phyloP scores from a whole-genome alignment of 1,284 basidiomycete genomes.

The Leccinum subrobustum region DNA sequence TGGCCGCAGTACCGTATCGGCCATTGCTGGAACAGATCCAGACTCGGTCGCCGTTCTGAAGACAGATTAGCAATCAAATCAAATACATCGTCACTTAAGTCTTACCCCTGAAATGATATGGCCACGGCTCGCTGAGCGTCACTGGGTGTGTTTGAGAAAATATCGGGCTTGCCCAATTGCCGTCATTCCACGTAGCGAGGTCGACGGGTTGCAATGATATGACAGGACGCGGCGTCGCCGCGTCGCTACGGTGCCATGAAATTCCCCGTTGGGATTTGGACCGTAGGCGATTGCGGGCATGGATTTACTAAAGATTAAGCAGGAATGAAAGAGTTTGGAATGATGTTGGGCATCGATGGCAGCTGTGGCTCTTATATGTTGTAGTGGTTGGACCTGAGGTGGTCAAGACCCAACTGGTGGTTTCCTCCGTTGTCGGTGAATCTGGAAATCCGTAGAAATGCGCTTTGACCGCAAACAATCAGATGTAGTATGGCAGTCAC shows the following conservation, averaged over 20 bases:
- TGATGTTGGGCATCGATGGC: neutral
- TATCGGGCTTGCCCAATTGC: constrained; percentile 15
- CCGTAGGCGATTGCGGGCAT: constrained; percentile 4
- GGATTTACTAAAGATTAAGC: neutral
- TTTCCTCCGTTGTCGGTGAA: constrained; percentile 16
- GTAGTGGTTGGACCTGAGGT: constrained; percentile 1
- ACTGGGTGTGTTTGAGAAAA: constrained; percentile 36
- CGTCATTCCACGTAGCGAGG: constrained; percentile 29
- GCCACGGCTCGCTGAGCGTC: constrained; percentile 51
- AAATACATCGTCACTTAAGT: constrained; percentile 18
- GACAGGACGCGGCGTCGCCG: neutral
- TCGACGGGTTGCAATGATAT: constrained; percentile 23
- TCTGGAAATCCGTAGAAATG: constrained; percentile 5
- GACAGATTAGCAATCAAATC: neutral
- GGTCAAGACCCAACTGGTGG: constrained; percentile 14
- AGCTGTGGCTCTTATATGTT: constrained; percentile 21
- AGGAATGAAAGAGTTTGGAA: neutral
- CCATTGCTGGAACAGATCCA: constrained; percentile 51
- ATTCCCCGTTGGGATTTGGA: neutral
- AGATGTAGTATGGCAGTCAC: neutral
- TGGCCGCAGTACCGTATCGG: constrained; percentile 47
- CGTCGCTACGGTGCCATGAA: neutral
- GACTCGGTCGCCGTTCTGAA: constrained; percentile 47
- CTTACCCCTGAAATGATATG: constrained; percentile 47
- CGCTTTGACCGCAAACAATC: constrained; percentile 26